phyloP scores from a whole-genome alignment of 352 stramenopile species.

The Phytophthora sp. region DNA sequence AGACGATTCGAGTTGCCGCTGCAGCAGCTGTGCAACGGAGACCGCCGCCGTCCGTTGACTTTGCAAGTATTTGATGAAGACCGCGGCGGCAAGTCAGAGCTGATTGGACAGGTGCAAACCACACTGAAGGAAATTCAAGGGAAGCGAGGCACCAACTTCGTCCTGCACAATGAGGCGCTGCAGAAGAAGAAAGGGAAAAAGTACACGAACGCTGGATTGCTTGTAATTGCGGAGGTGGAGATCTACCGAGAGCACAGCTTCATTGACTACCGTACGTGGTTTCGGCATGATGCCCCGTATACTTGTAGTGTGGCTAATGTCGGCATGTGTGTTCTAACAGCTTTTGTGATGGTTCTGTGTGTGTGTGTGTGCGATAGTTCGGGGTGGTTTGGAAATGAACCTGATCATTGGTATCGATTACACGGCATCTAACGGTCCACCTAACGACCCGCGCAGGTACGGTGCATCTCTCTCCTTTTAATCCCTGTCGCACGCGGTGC shows the following conservation, averaged over 20 bases:
- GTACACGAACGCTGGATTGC: slow-evolving; percentile 66
- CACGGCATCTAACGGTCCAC: slow-evolving; percentile 69
- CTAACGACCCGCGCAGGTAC: slow-evolving; percentile 53
- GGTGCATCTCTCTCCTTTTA: not conserved
- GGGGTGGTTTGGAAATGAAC: slow-evolving; percentile 89
- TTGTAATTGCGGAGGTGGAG: slow-evolving; percentile 44
- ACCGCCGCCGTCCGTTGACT: slow-evolving; percentile 66
- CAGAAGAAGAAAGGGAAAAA: slow-evolving; percentile 74
- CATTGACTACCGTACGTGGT: slow-evolving; percentile 60
- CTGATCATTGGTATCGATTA: slow-evolving; percentile 80
- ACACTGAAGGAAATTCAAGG: slow-evolving; percentile 66
- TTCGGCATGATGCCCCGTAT: not conserved
- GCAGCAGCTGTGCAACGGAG: slow-evolving; percentile 81
- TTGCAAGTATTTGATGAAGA: slow-evolving; percentile 89
- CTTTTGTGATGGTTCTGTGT: slow-evolving; percentile 1
- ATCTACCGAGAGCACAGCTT: slow-evolving; percentile 59
- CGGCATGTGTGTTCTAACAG: slow-evolving; percentile 1
- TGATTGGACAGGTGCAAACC: slow-evolving; percentile 74
- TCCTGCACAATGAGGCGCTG: slow-evolving; percentile 63
- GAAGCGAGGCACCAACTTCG: slow-evolving; percentile 54
- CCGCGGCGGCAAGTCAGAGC: slow-evolving; percentile 56
- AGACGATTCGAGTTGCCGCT: slow-evolving; percentile 54
- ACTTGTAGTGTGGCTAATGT: not conserved
- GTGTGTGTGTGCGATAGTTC: slow-evolving; percentile 36
- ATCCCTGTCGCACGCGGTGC: too few relatives aligned